Conservation (phyloP, 106 monocot species). For the Acorus calamus region DNA sequence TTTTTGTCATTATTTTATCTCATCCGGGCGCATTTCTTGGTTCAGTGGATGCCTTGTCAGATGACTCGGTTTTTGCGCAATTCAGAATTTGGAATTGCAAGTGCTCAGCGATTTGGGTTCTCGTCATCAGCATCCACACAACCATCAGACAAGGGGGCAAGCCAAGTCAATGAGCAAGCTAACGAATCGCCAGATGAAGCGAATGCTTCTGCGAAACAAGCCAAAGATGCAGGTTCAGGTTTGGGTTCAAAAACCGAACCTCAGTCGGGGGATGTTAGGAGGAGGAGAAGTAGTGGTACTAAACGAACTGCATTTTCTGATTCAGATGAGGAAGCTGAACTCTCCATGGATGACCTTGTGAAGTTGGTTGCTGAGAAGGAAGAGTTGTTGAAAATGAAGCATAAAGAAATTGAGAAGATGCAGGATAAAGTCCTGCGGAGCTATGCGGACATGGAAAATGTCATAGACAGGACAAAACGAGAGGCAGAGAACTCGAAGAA, state of each 20-base stretch:
- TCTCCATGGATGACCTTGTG: slow-evolving; percentile 23
- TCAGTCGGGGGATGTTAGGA: background rate
- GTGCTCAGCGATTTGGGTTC: slow-evolving; percentile 9
- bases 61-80: background rate
- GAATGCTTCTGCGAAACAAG: background rate
- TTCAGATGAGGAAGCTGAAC: slow-evolving; percentile 24
- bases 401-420: slow-evolving; percentile 40
- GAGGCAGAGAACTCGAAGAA: slow-evolving; percentile 50
- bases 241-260: background rate
- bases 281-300: slow-evolving; percentile 1
- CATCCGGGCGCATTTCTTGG: slow-evolving; percentile 2
- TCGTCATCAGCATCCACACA: slow-evolving; percentile 11
- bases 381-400: slow-evolving; percentile 27
- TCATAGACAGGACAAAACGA: slow-evolving; percentile 39
- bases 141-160: slow-evolving; percentile 29
- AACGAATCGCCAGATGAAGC: slow-evolving; percentile 1
- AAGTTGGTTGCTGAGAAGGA: slow-evolving; percentile 40
- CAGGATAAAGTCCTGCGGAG: slow-evolving; percentile 44
- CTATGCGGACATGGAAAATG: slow-evolving; percentile 58
- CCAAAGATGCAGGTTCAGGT: slow-evolving; percentile 17
- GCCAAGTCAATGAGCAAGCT: slow-evolving; percentile 8
- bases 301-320: slow-evolving; percentile 25
- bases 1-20: too few species aligned
- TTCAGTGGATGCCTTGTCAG: slow-evolving; percentile 3
- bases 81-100: background rate